Evolutionary conservation across 2,329 filamentous ascomycete species (phyloP).

Genomic region (Metarhizium sp.): DNA sequence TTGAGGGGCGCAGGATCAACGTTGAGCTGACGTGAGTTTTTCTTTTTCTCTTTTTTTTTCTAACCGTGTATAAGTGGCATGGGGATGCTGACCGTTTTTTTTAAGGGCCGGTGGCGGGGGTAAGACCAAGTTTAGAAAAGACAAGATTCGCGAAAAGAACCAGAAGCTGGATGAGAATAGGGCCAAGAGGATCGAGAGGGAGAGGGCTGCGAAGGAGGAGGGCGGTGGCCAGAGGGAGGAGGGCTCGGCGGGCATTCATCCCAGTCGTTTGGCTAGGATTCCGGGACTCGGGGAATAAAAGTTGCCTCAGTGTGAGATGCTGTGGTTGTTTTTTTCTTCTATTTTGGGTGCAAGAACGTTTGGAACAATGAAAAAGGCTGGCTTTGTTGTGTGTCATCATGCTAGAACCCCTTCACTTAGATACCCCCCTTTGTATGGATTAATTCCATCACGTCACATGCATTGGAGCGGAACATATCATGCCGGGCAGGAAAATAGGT

Average conservation of each 20-base stretch:
- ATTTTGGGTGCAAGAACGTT: too few species aligned
- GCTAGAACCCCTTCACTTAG: neutral
- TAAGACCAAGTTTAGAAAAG: conserved; percentile 60
- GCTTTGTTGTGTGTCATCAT: neutral
- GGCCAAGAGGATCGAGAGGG: conserved; percentile 35
- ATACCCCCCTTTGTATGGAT: neutral
- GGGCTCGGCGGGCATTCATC: conserved; percentile 35
- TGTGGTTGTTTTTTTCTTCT: too few species aligned
- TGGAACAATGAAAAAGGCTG: neutral
- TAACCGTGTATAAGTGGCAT: neutral
- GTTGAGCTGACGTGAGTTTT: conserved; percentile 76
- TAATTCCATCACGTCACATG: neutral
- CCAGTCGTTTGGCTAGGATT: conserved; percentile 34
- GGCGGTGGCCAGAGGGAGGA: conserved; percentile 15
- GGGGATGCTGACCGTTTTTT: neutral
- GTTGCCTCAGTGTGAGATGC: neutral
- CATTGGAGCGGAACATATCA: neutral
- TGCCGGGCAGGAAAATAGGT: neutral
- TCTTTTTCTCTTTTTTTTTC: neutral
- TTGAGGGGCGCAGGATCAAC: conserved; percentile 70
- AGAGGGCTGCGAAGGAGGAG: conserved; percentile 29
- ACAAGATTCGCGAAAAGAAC: conserved; percentile 82
- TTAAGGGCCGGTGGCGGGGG: conserved; percentile 73
- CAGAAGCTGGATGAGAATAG: conserved; percentile 65
- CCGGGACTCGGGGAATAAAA: conserved; percentile 4